These are phyloP conservation scores for Dissoconium aciculare DNA, from an alignment of 2,329 filamentous ascomycete species.

Conservation along the genomic window DNA sequence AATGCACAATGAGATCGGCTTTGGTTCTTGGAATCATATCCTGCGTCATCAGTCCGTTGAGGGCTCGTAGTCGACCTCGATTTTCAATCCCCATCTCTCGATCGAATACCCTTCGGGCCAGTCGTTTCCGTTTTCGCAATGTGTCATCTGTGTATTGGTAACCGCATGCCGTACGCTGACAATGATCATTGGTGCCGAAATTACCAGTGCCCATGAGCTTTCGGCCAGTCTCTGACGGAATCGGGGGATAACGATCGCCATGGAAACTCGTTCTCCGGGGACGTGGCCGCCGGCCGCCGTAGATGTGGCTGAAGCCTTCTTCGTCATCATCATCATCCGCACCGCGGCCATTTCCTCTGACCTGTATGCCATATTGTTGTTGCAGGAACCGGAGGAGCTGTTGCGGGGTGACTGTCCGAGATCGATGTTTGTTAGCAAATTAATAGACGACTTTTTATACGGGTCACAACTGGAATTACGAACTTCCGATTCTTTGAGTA, in stretches of 20 bases:
- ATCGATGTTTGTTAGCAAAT: constrained; percentile 5
- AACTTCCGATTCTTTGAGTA: constrained; percentile 17
- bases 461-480: constrained; percentile 2
- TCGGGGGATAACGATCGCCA: constrained; percentile 54
- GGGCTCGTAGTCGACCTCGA: constrained; percentile 41
- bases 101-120: constrained; percentile 60
- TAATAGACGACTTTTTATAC: constrained; percentile 9
- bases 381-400: constrained; percentile 42
- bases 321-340: constrained; percentile 29
- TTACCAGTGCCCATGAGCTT: constrained; percentile 68
- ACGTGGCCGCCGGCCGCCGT: constrained; percentile 30
- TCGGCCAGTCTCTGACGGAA: constrained; percentile 63
- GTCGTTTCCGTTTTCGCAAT: constrained; percentile 41
- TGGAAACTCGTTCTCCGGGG: constrained; percentile 32
- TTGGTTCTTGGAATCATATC: constrained; percentile 61
- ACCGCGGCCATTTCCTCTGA: constrained; percentile 15
- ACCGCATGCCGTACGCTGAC: constrained; percentile 34
- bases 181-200: constrained; percentile 55
- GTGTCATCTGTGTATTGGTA: constrained; percentile 18
- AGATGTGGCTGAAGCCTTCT: constrained; percentile 26
- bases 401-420: constrained; percentile 33
- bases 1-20: constrained; percentile 78
- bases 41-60: constrained; percentile 52
- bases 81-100: constrained; percentile 62
- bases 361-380: constrained; percentile 20